Conservation (phyloP, 352 stramenopile species). For the Phytophthora aleatoria region DNA sequence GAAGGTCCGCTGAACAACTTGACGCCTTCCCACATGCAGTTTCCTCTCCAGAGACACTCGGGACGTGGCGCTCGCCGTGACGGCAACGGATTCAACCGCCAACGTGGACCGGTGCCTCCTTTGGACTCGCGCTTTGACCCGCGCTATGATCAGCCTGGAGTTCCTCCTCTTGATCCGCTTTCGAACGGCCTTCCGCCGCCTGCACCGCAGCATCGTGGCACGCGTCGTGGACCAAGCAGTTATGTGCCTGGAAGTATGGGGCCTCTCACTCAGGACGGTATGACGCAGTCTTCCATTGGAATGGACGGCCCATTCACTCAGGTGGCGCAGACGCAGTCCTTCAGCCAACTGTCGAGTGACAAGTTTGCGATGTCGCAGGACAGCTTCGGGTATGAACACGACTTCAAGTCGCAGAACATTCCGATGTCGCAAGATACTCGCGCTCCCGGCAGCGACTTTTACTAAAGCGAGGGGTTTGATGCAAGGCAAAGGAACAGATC, state of each 20-base stretch:
- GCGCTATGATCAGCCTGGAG: conserved; percentile 65
- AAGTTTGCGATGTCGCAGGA: conserved; percentile 89
- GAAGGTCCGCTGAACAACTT: conserved; percentile 98
- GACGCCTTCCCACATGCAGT: conserved; percentile 97
- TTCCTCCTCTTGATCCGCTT: conserved; percentile 29
- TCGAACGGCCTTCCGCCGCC: conserved; percentile 39
- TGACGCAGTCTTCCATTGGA: conserved; percentile 64
- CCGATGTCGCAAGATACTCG: conserved; percentile 82
- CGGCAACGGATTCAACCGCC: conserved; percentile 43
- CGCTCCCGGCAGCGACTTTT: conserved; percentile 62
- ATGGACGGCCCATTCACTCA: conserved; percentile 85
- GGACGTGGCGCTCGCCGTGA: conserved; percentile 40
- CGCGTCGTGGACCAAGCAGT: conserved; percentile 34
- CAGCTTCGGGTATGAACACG: conserved; percentile 73
- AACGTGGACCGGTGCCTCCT: conserved; percentile 63
- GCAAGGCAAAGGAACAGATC: conserved; percentile 7
- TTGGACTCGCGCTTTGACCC: conserved; percentile 88
- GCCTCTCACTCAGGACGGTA: conserved; percentile 76
- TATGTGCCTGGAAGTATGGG: conserved; percentile 51
- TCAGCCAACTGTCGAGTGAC: conserved; percentile 82
- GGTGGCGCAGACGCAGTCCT: conserved; percentile 78
- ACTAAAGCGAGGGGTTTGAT: conserved; percentile 40
- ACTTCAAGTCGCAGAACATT: conserved; percentile 87
- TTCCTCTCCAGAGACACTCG: conserved; percentile 78
- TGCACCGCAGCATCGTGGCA: conserved; percentile 31